phyloP scores from a whole-genome alignment of 2,329 filamentous ascomycete genomes.

The Aspergillus nomiae region DNA sequence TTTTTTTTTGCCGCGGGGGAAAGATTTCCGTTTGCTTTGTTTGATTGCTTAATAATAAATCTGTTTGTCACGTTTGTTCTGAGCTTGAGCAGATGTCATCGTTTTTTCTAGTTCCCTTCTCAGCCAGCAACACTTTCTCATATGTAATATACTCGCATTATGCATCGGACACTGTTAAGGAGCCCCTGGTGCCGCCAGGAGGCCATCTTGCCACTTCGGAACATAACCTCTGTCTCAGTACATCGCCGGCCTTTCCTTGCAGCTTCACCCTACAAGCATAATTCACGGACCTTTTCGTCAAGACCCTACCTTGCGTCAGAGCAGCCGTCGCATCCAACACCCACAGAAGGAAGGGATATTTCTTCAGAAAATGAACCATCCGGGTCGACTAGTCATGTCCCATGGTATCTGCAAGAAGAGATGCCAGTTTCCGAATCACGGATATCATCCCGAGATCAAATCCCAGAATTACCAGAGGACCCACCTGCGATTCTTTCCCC shows the following conservation, averaged over 20 bases:
- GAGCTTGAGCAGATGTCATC: background rate
- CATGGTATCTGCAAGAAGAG: conserved; percentile 83
- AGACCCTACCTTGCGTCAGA: conserved; percentile 26
- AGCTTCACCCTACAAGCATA: conserved; percentile 19
- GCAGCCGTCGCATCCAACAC: conserved; percentile 13
- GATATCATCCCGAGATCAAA: conserved; percentile 55
- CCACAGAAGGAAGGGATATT: conserved; percentile 11
- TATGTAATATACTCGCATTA: conserved; percentile 16
- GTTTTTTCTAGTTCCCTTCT: background rate
- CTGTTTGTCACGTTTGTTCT: conserved; percentile 17
- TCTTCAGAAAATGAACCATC: conserved; percentile 4
- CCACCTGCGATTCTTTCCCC: conserved; percentile 71
- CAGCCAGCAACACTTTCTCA: background rate
- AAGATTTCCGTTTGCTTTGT: conserved; percentile 28
- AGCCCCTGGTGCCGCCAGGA: conserved; percentile 31
- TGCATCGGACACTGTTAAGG: conserved; percentile 36
- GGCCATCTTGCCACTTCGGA: conserved; percentile 31
- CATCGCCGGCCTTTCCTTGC: conserved; percentile 20
- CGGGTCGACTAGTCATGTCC: conserved; percentile 44
- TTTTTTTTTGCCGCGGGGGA: conserved; percentile 24
- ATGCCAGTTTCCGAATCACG: conserved; percentile 42
- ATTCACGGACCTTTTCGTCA: conserved; percentile 26
- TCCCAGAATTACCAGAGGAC: conserved; percentile 67
- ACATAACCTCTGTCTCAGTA: conserved; percentile 28
- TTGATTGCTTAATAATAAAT: conserved; percentile 15